Base-by-base conservation (phyloP, 495 filamentous ascomycete species). In the Filosporella fistucella region DNA sequence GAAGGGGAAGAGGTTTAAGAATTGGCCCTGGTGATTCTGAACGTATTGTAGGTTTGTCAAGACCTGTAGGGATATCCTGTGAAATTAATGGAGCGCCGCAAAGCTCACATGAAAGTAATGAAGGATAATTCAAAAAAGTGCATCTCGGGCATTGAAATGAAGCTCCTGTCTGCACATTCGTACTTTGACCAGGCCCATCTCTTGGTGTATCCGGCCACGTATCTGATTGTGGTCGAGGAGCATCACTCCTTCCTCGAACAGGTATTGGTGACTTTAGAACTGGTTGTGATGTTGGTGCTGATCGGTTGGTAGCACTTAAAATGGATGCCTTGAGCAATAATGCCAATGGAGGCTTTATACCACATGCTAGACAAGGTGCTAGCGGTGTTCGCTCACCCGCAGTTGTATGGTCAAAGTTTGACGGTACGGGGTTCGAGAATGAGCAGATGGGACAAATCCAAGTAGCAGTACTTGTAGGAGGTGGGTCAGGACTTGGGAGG, bases 381-480 rank as follows among this genome's bases (percentile, higher is more conserved):
- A 97, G 65, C 29, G 87, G 79, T 1, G 82, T 89, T 42, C 86
- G 75, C 9, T 79, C 76, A 41, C 76, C 91, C 9, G 86, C 86
- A 2, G 84, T 84, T 1, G 81, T 71, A 0, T 87, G 82, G 48
- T 95, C 90, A 58, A 97, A 97, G 60, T 95, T 96, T 13, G 86
- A 86, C 0, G 93, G 90, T 2, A 97, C 78, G 0, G 88, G 85
- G 58, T 99, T 99, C n/a, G 93, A 94, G 61, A 95, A 91, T 35
- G 87, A 89, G 68, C 93, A 98, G 60, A 98, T 97, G 2, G 88
- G 85, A 69, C 94, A 98, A 36, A 98, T 82, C 93, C 93, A 98
- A n/a, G 91, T 95, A 3, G 86, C 90, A 46, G 71, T 72, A 57
- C 72, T 81, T 8, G 68, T 59, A 30, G 73, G 62, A 5, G 71